These are phyloP conservation scores for Tilletia setariae DNA, from an alignment of 1,284 basidiomycete species.

Conservation along the genomic window DNA sequence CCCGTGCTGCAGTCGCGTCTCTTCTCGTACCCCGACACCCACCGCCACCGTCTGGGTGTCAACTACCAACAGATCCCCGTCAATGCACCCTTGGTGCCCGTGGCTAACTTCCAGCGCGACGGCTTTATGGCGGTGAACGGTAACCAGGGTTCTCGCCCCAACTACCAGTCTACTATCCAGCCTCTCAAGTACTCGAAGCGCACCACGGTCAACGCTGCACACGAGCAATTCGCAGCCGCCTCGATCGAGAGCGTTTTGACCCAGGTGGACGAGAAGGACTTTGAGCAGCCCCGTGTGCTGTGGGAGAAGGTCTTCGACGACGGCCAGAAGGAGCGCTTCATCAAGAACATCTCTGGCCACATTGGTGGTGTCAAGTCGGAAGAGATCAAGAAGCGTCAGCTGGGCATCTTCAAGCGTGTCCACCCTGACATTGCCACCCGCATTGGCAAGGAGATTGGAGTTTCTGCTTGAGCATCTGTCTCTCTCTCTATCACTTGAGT, in stretches of 20 bases:
- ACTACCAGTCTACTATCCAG: slow-evolving; percentile 72
- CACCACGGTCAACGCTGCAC: slow-evolving; percentile 18
- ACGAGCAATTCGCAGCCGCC: slow-evolving; percentile 19
- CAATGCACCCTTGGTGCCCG: slow-evolving; percentile 70
- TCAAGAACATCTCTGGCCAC: slow-evolving; percentile 18
- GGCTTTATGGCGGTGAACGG: slow-evolving; percentile 54
- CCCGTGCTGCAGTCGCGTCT: slow-evolving; percentile 84
- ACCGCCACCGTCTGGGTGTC: slow-evolving; percentile 63
- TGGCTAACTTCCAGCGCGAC: slow-evolving; percentile 73
- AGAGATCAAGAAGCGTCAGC: slow-evolving; percentile 18
- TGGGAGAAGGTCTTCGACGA: slow-evolving; percentile 21
- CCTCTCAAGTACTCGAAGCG: slow-evolving; percentile 24
- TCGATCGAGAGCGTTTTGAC: slow-evolving; percentile 15
- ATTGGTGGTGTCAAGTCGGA: slow-evolving; percentile 14
- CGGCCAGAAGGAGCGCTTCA: slow-evolving; percentile 13
- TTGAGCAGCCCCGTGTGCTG: slow-evolving; percentile 21
- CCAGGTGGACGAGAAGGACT: slow-evolving; percentile 19
- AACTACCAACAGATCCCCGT: slow-evolving; percentile 89
- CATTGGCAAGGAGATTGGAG: slow-evolving; percentile 11
- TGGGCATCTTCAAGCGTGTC: slow-evolving; percentile 19
- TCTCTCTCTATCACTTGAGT: too few species aligned
- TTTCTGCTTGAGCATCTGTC: background rate
- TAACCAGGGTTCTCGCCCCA: slow-evolving; percentile 77
- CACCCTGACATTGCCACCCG: slow-evolving; percentile 12
- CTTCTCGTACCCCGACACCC: slow-evolving; percentile 71